Evolutionary conservation across 495 filamentous ascomycete genomes (phyloP), one percentile per base, ranked within the genome.

Genomic region (Penicillium salamii): DNA sequence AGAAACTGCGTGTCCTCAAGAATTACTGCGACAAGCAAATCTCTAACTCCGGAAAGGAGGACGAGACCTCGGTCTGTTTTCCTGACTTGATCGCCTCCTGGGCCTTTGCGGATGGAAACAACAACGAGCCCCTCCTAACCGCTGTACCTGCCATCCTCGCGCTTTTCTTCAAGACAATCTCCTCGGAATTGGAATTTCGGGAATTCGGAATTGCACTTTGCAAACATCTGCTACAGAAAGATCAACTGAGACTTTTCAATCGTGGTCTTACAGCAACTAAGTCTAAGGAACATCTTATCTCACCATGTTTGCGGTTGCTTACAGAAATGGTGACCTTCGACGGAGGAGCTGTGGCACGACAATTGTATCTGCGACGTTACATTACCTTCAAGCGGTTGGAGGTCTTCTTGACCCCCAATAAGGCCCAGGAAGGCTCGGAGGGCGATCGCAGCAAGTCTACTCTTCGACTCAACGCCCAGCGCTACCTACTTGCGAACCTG

Each of bases 271-370:
- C 83, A 2, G 83, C 87, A 3, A 79, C 81, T 3, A 89, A 86
- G 61, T 72, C 78, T 2, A 95, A 92, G 58, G 86, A 91, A 29
- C 87, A 87, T 69, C 71, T 95, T 33, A 91, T 97, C 50, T 90
- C 87, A 2, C 89, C 91, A 0, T 88, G 84, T 34, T 65, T 97
- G 36, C 79, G 90, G 49, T 74, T 97, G 38, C 75, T 97, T 39
- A 86, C 81, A 17, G 90, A 97, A 67, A 75, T 88, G 4, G 78
- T 86, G 12, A 80, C 75, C 23, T 90, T 91, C 55, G 89, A 95
- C 68, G 91, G 90, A 6, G 91, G 90, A 13, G 80, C 80, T 32
- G 72, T 87, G 17, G 87, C 90, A 11, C 81, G 78, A 32, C 77
- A 80, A 33, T 69, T 95, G 20, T 91, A 90, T 58, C 72, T 80